These are phyloP conservation scores for Herpotrichia juniperi DNA, from an alignment of 2,329 filamentous ascomycete genomes.

Conservation along the genomic window DNA sequence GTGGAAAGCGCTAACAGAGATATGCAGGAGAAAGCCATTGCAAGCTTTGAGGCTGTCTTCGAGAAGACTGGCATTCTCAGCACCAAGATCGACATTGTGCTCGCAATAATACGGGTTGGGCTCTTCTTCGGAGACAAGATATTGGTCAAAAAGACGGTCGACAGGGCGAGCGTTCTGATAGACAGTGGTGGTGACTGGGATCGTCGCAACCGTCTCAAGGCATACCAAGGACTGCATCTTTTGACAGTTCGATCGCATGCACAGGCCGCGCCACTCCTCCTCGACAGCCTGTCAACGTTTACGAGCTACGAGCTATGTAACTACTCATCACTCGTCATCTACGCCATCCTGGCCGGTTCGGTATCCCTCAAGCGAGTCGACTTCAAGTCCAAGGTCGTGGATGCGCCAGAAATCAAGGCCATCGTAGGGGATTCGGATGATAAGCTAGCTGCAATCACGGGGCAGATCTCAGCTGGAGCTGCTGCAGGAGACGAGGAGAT, in stretches of 20 bases:
- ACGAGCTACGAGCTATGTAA: constrained; percentile 98
- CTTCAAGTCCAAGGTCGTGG: constrained; percentile 98
- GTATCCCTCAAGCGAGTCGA: constrained; percentile 95
- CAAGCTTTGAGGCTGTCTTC: constrained; percentile 89
- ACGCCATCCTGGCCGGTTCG: constrained; percentile 92
- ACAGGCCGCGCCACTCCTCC: constrained; percentile 85
- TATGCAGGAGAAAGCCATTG: constrained; percentile 85
- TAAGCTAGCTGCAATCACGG: constrained; percentile 80
- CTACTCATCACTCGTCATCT: constrained; percentile 92
- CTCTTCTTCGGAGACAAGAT: constrained; percentile 95
- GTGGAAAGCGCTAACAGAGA: constrained; percentile 12
- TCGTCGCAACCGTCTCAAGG: constrained; percentile 95
- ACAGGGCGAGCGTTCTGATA: constrained; percentile 86
- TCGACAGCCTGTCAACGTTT: constrained; percentile 97
- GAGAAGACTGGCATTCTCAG: constrained; percentile 98
- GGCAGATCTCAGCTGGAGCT: constrained; percentile 80
- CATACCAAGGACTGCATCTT: constrained; percentile 93
- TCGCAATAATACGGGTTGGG: constrained; percentile 93
- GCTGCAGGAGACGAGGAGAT: constrained; percentile 78
- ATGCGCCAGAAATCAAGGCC: constrained; percentile 97
- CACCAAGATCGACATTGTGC: constrained; percentile 94
- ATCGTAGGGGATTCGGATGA: constrained; percentile 91
- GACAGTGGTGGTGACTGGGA: constrained; percentile 99
- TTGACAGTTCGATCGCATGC: constrained; percentile 92
- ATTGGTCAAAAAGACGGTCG: constrained; percentile 91